Base-by-base conservation (phyloP, 257 asterid species). In the Salvia hispanica region DNA sequence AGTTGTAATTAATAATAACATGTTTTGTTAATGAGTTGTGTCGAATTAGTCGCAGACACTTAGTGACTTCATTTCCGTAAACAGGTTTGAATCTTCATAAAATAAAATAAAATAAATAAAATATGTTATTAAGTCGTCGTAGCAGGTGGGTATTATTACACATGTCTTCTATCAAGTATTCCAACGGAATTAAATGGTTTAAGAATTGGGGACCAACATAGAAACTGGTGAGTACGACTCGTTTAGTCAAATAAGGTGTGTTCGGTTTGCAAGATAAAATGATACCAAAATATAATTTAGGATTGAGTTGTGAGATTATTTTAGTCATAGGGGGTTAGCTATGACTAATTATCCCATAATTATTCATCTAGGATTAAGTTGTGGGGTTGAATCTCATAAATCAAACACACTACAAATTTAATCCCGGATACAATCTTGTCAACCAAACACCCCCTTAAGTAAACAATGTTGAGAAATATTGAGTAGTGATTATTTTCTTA, bases 131-230 rank as follows among this genome's bases (percentile, higher is more conserved):
- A 6, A 16, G 5, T 43, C 40, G 72, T 62, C 55, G 74, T 56
- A 10, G 68, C 14, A 48, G 42, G 63, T 47, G 63, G 2, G 58
- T 11, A 64, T 14, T 6, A n/a, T 14, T 0, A 65, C 57, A 66
- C 50, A 14, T 65, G 77, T 73, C 68, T 28, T 25, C n/a, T 21
- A 48, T 4, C 53, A 58, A 73, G 58, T 34, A 66, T 58, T 66
- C n/a, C 68, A 55, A 67, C 25, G 68, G 72, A 16, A 56, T 6
- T 13, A 12, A 25, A 25, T 34, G 4, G 6, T 15, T 43, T 15
- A 50, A 40, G 25, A 71, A 61, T 39, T 39, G 37, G 40, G 53
- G 48, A 53, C 3, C 3, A 51, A 8, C 25, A 5, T 55, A 50
- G 2, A 45, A 9, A 69, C 46, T 58, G 2, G 60, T 48, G 15